Evolutionary conservation across 2,329 filamentous ascomycete species (phyloP).

Genomic region (Diplodia seriata): DNA sequence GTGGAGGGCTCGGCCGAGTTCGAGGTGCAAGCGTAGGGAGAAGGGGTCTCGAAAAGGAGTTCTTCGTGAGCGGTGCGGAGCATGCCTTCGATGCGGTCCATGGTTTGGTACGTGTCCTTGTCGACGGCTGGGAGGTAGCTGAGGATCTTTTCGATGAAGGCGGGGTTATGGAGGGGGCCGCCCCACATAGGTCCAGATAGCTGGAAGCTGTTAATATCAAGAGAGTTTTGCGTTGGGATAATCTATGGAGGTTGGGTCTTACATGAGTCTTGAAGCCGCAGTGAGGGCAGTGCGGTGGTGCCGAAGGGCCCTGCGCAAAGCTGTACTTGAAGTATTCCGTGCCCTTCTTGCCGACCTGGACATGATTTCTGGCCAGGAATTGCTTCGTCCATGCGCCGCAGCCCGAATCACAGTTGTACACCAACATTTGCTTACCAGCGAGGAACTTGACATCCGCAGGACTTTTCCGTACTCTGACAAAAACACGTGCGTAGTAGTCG

Average conservation of each 20-base stretch:
- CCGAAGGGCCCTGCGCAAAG: conserved; percentile 73
- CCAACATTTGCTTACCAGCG: conserved; percentile 88
- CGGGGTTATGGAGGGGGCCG: conserved; percentile 82
- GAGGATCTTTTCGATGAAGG: conserved; percentile 82
- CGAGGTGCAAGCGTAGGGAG: conserved; percentile 36
- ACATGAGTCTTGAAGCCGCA: conserved; percentile 84
- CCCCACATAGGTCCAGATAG: conserved; percentile 94
- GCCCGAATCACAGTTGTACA: conserved; percentile 88
- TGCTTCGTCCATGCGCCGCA: conserved; percentile 94
- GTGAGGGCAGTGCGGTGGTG: conserved; percentile 74
- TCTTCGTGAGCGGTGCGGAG: conserved; percentile 88
- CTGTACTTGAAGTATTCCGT: conserved; percentile 75
- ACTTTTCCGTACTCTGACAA: conserved; percentile 80
- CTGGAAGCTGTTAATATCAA: conserved; percentile 33
- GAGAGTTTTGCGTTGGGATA: not conserved
- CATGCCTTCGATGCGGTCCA: conserved; percentile 87
- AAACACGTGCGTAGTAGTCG: conserved; percentile 92
- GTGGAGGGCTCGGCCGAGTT: conserved; percentile 36
- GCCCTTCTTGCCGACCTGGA: conserved; percentile 71
- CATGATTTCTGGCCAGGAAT: conserved; percentile 72
- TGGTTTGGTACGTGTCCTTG: conserved; percentile 76
- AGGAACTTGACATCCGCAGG: conserved; percentile 88
- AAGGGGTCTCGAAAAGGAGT: conserved; percentile 44
- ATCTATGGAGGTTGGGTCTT: conserved; percentile 21
- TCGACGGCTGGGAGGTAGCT: conserved; percentile 72